These are phyloP conservation scores for Fusarium sp. DNA, from an alignment of 2,329 filamentous ascomycete genomes.

Conservation along the genomic window DNA sequence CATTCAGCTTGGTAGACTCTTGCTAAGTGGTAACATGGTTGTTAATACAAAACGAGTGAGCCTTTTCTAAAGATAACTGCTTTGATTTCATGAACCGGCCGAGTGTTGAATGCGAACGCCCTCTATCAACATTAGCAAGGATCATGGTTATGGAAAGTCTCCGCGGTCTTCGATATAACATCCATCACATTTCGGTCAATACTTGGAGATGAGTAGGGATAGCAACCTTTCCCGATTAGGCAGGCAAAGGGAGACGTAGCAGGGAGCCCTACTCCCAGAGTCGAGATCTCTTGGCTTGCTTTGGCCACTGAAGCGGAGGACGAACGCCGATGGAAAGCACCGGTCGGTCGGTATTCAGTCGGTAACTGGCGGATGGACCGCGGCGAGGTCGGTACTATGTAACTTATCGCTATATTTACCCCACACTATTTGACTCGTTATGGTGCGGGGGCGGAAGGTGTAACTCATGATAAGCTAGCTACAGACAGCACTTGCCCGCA, in stretches of 20 bases:
- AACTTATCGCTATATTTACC: slow-evolving; percentile 28
- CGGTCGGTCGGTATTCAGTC: neutral
- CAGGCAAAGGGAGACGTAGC: slow-evolving; percentile 34
- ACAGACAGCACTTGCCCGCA: too few species aligned
- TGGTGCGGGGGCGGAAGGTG: too few species aligned
- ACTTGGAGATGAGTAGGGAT: slow-evolving; percentile 14
- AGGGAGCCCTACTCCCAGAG: slow-evolving; percentile 14
- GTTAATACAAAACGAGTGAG: slow-evolving; percentile 21
- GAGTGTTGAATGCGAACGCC: slow-evolving; percentile 4
- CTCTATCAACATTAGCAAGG: slow-evolving; percentile 9
- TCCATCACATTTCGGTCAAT: neutral
- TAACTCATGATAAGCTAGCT: too few species aligned
- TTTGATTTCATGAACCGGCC: neutral
- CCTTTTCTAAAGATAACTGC: neutral
- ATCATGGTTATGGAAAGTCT: slow-evolving; percentile 9
- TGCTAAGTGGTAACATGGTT: neutral
- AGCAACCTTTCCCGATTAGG: slow-evolving; percentile 29
- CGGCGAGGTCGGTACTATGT: slow-evolving; percentile 8
- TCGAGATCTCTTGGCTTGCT: neutral
- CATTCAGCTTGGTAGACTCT: neutral
- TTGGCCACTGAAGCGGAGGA: slow-evolving; percentile 38
- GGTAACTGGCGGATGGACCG: slow-evolving; percentile 27
- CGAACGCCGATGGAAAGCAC: slow-evolving; percentile 16
- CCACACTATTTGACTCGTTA: slow-evolving; percentile 27
- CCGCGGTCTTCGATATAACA: slow-evolving; percentile 7